Conservation (phyloP, 495 filamentous ascomycete genomes). For the Aspergillus bertholletiae region DNA sequence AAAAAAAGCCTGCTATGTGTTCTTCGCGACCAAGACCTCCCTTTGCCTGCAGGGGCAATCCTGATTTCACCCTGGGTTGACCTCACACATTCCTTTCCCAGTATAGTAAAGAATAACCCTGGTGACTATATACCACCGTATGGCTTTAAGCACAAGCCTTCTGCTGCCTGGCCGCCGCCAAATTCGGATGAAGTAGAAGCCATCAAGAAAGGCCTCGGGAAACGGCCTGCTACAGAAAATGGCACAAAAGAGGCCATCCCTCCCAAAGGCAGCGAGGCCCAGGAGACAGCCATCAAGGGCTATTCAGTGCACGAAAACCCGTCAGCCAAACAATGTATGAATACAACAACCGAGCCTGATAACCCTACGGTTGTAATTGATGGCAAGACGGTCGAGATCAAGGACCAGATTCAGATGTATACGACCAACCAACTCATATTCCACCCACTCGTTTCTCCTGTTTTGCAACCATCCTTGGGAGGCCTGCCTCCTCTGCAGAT, state of each 20-base stretch:
- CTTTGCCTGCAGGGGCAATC: slow-evolving; percentile 84
- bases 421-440: slow-evolving; percentile 80
- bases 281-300: slow-evolving; percentile 37
- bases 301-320: slow-evolving; percentile 34
- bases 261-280: slow-evolving; percentile 17
- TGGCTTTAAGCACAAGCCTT: slow-evolving; percentile 84
- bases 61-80: slow-evolving; percentile 93
- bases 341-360: slow-evolving; percentile 32
- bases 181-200: slow-evolving; percentile 64
- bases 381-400: slow-evolving; percentile 70
- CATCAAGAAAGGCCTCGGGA: slow-evolving; percentile 32
- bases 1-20: slow-evolving; percentile 62
- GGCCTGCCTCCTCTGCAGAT: slow-evolving; percentile 85
- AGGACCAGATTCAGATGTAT: slow-evolving; percentile 95
- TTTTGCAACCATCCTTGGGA: slow-evolving; percentile 80
- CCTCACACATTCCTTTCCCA: slow-evolving; percentile 90
- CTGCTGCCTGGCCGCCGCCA: slow-evolving; percentile 84
- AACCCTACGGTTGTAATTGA: slow-evolving; percentile 58
- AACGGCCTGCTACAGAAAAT: slow-evolving; percentile 31
- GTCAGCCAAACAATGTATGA: slow-evolving; percentile 7
- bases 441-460: slow-evolving; percentile 86
- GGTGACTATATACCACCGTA: slow-evolving; percentile 83
- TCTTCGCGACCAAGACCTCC: slow-evolving; percentile 74
- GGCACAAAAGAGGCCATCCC: slow-evolving; percentile 16
- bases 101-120: slow-evolving; percentile 67